phyloP scores from a whole-genome alignment of 2,329 filamentous ascomycete genomes.

The Talaromyces sp. region DNA sequence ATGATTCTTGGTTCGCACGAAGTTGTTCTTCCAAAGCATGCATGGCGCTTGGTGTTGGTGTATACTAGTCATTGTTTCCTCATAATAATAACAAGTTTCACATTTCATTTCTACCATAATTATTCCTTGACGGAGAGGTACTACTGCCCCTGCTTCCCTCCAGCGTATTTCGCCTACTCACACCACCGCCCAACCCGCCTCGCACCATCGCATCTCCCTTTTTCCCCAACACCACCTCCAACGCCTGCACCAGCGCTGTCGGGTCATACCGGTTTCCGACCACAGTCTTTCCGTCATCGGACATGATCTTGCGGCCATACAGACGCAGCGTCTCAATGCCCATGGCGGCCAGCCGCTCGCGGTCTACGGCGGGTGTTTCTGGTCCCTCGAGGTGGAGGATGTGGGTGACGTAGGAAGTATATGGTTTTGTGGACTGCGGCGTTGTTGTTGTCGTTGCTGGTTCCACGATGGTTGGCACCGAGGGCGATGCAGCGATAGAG shows the following conservation, averaged over 20 bases:
- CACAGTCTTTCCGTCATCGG: constrained; percentile 42
- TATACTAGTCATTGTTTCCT: background rate
- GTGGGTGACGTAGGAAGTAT: constrained; percentile 71
- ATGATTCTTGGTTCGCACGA: background rate
- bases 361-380: constrained; percentile 65
- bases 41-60: background rate
- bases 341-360: constrained; percentile 54
- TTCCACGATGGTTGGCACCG: constrained; percentile 8
- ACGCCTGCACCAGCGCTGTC: constrained; percentile 64
- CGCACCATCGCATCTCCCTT: constrained; percentile 48
- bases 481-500: background rate
- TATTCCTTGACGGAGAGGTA: background rate
- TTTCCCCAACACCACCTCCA: constrained; percentile 71
- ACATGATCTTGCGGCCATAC: constrained; percentile 59
- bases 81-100: background rate
- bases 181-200: constrained; percentile 32
- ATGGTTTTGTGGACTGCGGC: constrained; percentile 37
- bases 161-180: constrained; percentile 57
- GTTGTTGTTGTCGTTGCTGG: constrained; percentile 12
- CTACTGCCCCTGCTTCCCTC: constrained; percentile 22
- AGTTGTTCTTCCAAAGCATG: background rate
- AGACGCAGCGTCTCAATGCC: constrained; percentile 74
- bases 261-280: constrained; percentile 66
- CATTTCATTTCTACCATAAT: background rate
- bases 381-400: constrained; percentile 72